These are phyloP conservation scores for Torulaspora microellipsoides DNA, from an alignment of 805 yeast species.

Conservation along the genomic window DNA sequence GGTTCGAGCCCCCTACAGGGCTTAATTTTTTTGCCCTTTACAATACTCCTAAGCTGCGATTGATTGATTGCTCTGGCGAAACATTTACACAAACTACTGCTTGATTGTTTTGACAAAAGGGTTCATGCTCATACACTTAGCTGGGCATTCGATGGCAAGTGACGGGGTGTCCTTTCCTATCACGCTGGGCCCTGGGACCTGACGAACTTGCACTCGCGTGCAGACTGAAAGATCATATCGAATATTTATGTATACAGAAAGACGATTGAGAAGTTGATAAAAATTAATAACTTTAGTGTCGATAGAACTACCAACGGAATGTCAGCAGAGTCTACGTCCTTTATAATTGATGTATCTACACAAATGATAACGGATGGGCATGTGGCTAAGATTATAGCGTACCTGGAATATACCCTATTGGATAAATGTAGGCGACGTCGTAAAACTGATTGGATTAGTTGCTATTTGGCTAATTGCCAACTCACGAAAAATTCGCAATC, in stretches of 20 bases:
- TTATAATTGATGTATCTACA: conserved; percentile 27
- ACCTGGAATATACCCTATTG: conserved; percentile 26
- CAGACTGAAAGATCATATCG: too few species aligned
- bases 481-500: conserved; percentile 16
- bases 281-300: neutral
- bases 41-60: too few species aligned
- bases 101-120: too few species aligned
- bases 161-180: too few species aligned
- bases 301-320: neutral
- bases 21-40: conserved; percentile 6
- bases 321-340: conserved; percentile 27
- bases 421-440: conserved; percentile 27
- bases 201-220: too few species aligned
- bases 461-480: conserved; percentile 20
- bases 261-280: neutral
- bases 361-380: conserved; percentile 15
- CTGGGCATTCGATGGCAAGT: too few species aligned
- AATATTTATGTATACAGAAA: too few species aligned
- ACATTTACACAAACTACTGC: too few species aligned
- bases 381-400: conserved; percentile 18
- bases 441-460: conserved; percentile 31
- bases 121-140: too few species aligned
- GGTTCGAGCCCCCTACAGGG: conserved; percentile 29
- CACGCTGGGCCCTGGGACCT: neutral
- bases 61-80: too few species aligned